A percentile compares a stretch with the other conserved stretches of the same genome.
Evolutionary conservation across 2,329 filamentous ascomycete genomes (phyloP).

Genomic region (Aspergillus japonicus): DNA sequence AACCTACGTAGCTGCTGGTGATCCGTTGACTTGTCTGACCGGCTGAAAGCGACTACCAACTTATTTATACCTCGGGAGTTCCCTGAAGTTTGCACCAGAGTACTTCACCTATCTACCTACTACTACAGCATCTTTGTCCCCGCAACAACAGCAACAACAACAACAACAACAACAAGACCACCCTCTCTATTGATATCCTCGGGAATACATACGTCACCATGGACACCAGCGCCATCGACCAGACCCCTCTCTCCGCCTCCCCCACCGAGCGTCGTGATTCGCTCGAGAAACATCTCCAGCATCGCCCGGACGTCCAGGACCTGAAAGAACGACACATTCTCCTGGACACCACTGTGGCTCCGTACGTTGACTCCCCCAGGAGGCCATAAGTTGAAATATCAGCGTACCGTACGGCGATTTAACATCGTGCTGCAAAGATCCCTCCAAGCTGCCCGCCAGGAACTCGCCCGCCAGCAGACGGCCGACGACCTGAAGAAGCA

Average conservation of each 20-base stretch:
- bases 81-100: no score
- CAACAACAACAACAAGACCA: neutral
- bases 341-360: slow-evolving; percentile 65
- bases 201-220: slow-evolving; percentile 11
- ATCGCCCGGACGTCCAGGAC: slow-evolving; percentile 65
- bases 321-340: slow-evolving; percentile 68
- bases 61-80: no score
- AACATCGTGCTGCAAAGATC: slow-evolving; percentile 43
- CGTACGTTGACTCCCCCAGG: slow-evolving; percentile 46
- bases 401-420: no score
- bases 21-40: no score
- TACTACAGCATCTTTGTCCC: no score
- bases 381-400: no score
- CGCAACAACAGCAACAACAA: neutral
- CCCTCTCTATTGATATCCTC: no score
- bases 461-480: slow-evolving; percentile 64
- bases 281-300: slow-evolving; percentile 69
- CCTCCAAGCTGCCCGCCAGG: slow-evolving; percentile 60
- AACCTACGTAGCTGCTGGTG: neutral
- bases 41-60: neutral
- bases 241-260: slow-evolving; percentile 54
- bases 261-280: slow-evolving; percentile 62
- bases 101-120: no score
- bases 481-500: slow-evolving; percentile 65
- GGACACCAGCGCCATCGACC: slow-evolving; percentile 47